A percentile compares a stretch with the other conserved stretches of the same genome.
phyloP scores from a whole-genome alignment of 495 filamentous ascomycete genomes.

The Symbiotaphrina buchneri region DNA sequence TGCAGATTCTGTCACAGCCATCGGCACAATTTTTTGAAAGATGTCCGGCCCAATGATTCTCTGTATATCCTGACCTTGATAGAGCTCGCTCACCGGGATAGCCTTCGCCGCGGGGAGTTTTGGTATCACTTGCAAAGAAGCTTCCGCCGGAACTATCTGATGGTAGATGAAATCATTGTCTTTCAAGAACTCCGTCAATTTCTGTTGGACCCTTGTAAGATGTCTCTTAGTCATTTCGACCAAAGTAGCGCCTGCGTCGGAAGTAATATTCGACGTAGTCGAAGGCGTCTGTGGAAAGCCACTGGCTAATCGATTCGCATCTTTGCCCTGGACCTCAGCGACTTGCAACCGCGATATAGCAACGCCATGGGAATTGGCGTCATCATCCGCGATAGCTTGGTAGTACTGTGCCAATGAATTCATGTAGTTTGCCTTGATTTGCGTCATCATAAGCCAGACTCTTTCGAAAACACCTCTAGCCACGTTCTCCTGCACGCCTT shows the following conservation, averaged over 20 bases:
- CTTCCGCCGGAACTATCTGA: constrained; percentile 70
- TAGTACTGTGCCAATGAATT: constrained; percentile 78
- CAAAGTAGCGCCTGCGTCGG: constrained; percentile 54
- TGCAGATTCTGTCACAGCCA: constrained; percentile 89
- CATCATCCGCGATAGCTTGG: constrained; percentile 79
- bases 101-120: constrained; percentile 96
- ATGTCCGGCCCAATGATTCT: constrained; percentile 92
- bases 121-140: constrained; percentile 52
- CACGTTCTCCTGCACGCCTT: constrained; percentile 84
- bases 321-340: constrained; percentile 51
- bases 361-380: constrained; percentile 66
- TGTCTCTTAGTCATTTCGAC: constrained; percentile 67
- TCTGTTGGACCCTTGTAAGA: constrained; percentile 56
- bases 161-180: constrained; percentile 99
- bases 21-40: constrained; percentile 88
- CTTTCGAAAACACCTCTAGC: constrained; percentile 84
- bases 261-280: constrained; percentile 57
- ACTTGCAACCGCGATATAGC: constrained; percentile 68
- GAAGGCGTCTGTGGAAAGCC: constrained; percentile 63
- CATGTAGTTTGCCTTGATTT: constrained; percentile 72
- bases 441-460: constrained; percentile 48
- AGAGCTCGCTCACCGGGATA: constrained; percentile 89
- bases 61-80: constrained; percentile 91
- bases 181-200: constrained; percentile 49
- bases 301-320: constrained; percentile 55